phyloP scores from a whole-genome alignment of 768 basidiomycete genomes.

The Suillus americanus region DNA sequence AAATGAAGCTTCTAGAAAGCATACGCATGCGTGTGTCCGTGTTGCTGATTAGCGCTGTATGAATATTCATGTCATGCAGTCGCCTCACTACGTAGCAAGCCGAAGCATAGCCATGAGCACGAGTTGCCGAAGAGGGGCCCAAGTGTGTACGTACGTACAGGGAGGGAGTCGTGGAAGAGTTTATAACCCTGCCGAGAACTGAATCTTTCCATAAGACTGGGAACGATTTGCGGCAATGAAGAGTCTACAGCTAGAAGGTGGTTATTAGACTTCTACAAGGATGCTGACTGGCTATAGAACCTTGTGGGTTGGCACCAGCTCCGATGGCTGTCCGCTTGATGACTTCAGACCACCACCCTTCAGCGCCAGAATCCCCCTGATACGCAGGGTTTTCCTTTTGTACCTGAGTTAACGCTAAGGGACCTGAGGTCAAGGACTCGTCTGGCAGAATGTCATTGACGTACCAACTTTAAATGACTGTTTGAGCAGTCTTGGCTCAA shows the following conservation, averaged over 20 bases:
- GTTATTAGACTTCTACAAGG: conserved; percentile 8
- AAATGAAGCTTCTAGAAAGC: conserved; percentile 19
- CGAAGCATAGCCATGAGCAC: conserved; percentile 8
- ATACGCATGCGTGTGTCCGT: conserved; percentile 70
- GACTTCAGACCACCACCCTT: conserved; percentile 78
- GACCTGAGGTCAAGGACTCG: conserved; percentile 1
- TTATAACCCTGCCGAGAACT: conserved; percentile 70
- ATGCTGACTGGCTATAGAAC: conserved; percentile 33
- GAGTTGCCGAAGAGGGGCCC: background rate
- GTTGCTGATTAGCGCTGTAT: conserved; percentile 68
- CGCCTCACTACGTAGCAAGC: conserved; percentile 37
- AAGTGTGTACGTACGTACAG: conserved; percentile 37
- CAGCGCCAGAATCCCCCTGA: conserved; percentile 40
- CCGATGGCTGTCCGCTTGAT: conserved; percentile 72
- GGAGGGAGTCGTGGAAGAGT: conserved; percentile 53
- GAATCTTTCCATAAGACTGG: conserved; percentile 63
- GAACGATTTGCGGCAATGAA: conserved; percentile 56
- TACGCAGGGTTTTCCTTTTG: conserved; percentile 65
- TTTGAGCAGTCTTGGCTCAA: conserved; percentile 53
- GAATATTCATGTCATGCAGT: conserved; percentile 46
- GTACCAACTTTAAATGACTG: conserved; percentile 61
- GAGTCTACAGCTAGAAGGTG: conserved; percentile 48
- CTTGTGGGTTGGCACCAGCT: conserved; percentile 63
- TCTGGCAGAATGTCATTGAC: conserved; percentile 5
- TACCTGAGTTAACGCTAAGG: conserved; percentile 45